Conservation (phyloP, 2,329 filamentous ascomycete species). For the Calonectria crousiana region DNA sequence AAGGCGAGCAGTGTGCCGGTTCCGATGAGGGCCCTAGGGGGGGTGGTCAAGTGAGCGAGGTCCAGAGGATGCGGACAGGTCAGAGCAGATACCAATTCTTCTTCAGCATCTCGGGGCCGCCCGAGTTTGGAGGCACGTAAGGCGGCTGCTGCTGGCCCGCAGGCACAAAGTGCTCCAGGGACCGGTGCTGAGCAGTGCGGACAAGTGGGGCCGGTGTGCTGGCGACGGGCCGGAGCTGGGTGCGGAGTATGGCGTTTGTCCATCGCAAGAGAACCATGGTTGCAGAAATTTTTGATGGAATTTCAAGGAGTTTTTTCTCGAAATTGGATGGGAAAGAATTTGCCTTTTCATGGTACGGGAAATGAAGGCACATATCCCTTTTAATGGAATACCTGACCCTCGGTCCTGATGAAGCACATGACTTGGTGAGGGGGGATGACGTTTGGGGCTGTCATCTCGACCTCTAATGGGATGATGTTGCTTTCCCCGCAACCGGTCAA, state of each 20-base stretch:
- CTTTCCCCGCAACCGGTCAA: background rate
- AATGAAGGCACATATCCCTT: background rate
- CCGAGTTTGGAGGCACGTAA: conserved; percentile 38
- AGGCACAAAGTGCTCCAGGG: conserved; percentile 33
- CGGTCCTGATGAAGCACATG: conserved; percentile 1
- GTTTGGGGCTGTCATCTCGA: conserved; percentile 6
- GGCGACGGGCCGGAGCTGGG: conserved; percentile 35
- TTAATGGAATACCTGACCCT: background rate
- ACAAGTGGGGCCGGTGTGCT: conserved; percentile 36
- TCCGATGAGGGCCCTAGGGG: conserved; percentile 45
- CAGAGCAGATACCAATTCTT: conserved; percentile 47
- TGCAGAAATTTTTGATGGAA: background rate
- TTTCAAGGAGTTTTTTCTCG: background rate
- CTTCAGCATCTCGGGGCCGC: conserved; percentile 45
- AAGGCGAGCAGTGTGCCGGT: conserved; percentile 43
- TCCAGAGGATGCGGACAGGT: background rate
- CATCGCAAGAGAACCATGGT: conserved; percentile 31
- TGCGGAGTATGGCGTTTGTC: conserved; percentile 23
- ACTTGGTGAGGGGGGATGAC: conserved; percentile 24
- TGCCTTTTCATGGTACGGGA: background rate
- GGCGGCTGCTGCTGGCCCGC: conserved; percentile 49
- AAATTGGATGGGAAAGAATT: background rate
- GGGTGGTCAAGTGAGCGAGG: background rate
- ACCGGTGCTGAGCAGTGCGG: conserved; percentile 33
- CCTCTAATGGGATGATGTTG: background rate